A percentile compares a stretch with the other conserved stretches of the same genome.
phyloP scores from a whole-genome alignment of 495 filamentous ascomycete genomes.

The Achaetomiella virescens region DNA sequence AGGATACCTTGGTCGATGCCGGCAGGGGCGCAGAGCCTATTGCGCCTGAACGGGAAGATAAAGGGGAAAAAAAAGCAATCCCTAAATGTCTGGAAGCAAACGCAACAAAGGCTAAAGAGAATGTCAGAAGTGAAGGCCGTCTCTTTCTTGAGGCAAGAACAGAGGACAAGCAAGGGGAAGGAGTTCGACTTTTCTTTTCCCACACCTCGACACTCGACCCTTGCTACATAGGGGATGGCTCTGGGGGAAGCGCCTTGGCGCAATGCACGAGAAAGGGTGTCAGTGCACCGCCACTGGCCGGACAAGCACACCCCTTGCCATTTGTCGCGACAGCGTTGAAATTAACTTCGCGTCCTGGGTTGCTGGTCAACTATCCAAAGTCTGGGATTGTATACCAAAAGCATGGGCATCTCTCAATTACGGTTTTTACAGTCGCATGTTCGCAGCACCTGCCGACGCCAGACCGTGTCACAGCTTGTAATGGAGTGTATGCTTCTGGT shows the following conservation, averaged over 20 bases:
- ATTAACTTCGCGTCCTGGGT: not conserved
- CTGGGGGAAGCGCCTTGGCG: conserved; percentile 12
- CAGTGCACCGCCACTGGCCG: conserved; percentile 16
- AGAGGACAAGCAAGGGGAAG: conserved; percentile 2
- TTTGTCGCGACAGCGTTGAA: not conserved
- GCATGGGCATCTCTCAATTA: too few relatives aligned
- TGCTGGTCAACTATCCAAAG: too few relatives aligned
- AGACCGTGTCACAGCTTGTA: too few relatives aligned
- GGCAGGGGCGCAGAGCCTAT: not conserved
- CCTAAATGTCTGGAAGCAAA: not conserved
- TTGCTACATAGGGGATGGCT: not conserved
- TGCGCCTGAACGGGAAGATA: too few relatives aligned
- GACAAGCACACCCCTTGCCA: not conserved
- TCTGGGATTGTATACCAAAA: too few relatives aligned
- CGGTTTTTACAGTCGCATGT: too few relatives aligned
- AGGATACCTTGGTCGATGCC: not conserved
- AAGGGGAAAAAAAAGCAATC: not conserved
- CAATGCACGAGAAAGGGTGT: conserved; percentile 23
- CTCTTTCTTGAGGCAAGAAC: not conserved
- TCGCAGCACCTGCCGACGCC: too few relatives aligned
- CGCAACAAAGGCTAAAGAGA: not conserved
- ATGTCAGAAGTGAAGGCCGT: conserved; percentile 7
- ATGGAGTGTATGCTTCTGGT: too few relatives aligned
- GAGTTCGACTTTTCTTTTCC: not conserved
- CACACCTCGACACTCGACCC: not conserved